Conservation (phyloP, 2,329 filamentous ascomycete genomes). For the Stachybotrys chartarum region DNA sequence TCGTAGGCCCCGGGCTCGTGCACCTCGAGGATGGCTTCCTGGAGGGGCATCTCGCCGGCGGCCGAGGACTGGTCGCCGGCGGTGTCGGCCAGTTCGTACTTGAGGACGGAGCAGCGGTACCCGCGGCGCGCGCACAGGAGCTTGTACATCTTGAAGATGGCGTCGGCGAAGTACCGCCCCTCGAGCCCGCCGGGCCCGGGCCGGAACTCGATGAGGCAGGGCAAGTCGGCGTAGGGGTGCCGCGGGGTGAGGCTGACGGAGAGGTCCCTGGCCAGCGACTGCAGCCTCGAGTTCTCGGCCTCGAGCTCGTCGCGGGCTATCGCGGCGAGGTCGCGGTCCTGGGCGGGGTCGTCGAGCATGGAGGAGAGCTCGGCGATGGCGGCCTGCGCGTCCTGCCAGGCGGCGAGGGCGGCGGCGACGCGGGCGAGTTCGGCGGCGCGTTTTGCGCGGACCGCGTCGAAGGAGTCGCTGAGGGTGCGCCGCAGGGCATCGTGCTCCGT, state of each 20-base stretch:
- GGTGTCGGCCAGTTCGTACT: slow-evolving; percentile 71
- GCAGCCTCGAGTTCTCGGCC: slow-evolving; percentile 55
- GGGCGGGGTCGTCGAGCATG: slow-evolving; percentile 37
- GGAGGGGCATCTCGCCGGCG: slow-evolving; percentile 61
- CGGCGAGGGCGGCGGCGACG: slow-evolving; percentile 49
- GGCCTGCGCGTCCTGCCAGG: slow-evolving; percentile 48
- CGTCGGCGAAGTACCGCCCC: slow-evolving; percentile 81
- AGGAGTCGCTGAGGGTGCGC: slow-evolving; percentile 41
- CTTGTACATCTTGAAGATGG: slow-evolving; percentile 86
- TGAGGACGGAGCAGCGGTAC: slow-evolving; percentile 61
- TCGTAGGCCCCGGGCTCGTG: slow-evolving; percentile 73
- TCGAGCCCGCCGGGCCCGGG: slow-evolving; percentile 90
- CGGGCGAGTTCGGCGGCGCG: slow-evolving; percentile 54
- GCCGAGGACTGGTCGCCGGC: slow-evolving; percentile 43
- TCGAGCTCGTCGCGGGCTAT: slow-evolving; percentile 77
- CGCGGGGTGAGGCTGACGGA: slow-evolving; percentile 74
- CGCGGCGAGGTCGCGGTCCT: slow-evolving; percentile 63
- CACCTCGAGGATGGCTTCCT: slow-evolving; percentile 84
- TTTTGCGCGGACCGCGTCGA: slow-evolving; percentile 51
- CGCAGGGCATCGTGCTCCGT: slow-evolving; percentile 51
- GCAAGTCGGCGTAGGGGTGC: slow-evolving; percentile 83
- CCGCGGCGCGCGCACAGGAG: slow-evolving; percentile 65
- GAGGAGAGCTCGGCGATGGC: slow-evolving; percentile 46
- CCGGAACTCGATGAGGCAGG: slow-evolving; percentile 85
- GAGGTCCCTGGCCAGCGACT: slow-evolving; percentile 57